Conservation (phyloP, 345 rosid genomes). For the Mangifera indica region DNA sequence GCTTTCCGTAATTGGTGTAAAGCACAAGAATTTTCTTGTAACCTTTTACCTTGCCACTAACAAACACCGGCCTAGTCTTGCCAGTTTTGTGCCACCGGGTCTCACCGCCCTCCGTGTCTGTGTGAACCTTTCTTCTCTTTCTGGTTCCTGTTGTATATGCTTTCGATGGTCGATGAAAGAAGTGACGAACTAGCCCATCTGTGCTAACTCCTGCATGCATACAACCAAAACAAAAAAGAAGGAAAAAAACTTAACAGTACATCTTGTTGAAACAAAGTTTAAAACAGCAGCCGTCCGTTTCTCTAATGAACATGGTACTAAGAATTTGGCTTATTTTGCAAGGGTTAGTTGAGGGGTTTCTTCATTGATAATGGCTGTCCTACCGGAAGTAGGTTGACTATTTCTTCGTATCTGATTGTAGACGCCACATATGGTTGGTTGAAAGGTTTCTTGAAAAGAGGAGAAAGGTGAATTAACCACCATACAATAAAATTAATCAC, state of each 20-base stretch:
- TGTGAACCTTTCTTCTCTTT: conserved; percentile 86
- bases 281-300: background rate
- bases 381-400: conserved; percentile 23
- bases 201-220: conserved; percentile 64
- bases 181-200: conserved; percentile 90
- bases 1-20: conserved; percentile 95
- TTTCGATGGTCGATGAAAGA: conserved; percentile 97
- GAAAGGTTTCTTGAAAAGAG: conserved; percentile 16
- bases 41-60: conserved; percentile 62
- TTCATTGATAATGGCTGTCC: conserved; percentile 9
- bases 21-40: conserved; percentile 94
- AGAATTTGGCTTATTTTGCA: background rate
- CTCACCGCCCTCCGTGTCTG: conserved; percentile 76
- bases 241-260: background rate
- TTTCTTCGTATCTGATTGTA: conserved; percentile 1
- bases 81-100: conserved; percentile 99
- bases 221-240: too few species aligned
- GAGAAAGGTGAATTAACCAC: conserved; percentile 23
- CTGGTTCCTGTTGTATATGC: conserved; percentile 98
- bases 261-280: background rate
- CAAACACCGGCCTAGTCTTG: conserved; percentile 77
- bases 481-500: background rate
- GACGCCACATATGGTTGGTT: background rate
- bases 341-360: conserved; percentile 28
- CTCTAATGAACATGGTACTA: background rate